These are phyloP conservation scores for Calonectria multiphialidica DNA, from an alignment of 2,329 filamentous ascomycete species.

Conservation along the genomic window DNA sequence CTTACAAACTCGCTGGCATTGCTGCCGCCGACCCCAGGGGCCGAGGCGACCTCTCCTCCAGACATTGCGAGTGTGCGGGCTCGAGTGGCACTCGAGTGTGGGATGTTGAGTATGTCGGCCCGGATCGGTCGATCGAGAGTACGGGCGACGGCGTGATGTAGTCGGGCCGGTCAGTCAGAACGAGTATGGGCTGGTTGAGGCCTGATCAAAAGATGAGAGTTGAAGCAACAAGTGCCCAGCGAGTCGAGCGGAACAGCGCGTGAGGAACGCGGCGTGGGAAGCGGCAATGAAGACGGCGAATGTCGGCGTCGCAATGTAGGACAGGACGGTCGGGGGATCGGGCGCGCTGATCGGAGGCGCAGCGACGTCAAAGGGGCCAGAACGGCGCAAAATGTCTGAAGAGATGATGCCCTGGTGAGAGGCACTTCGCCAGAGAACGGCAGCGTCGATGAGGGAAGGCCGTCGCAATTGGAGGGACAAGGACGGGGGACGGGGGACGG, in stretches of 20 bases:
- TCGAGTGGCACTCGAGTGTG: background rate
- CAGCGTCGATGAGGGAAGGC: constrained; percentile 36
- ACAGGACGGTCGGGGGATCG: constrained; percentile 24
- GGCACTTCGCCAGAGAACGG: constrained; percentile 28
- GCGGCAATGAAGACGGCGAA: constrained; percentile 12
- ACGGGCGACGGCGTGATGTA: constrained; percentile 21
- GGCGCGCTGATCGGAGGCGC: constrained; percentile 16
- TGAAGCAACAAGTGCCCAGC: background rate
- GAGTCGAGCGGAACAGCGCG: constrained; percentile 7
- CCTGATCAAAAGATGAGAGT: constrained; percentile 12
- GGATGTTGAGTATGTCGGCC: constrained; percentile 9
- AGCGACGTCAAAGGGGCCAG: constrained; percentile 28
- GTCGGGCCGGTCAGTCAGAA: constrained; percentile 33
- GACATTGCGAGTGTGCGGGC: constrained; percentile 46
- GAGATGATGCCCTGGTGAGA: constrained; percentile 23
- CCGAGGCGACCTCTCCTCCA: constrained; percentile 46
- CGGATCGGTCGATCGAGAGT: constrained; percentile 8
- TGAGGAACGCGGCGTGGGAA: constrained; percentile 24
- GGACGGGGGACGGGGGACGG: constrained; percentile 30
- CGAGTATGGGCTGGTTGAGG: constrained; percentile 25
- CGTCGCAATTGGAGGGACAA: constrained; percentile 44
- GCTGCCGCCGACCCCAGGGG: constrained; percentile 65
- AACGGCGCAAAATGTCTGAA: constrained; percentile 28
- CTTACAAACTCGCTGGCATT: constrained; percentile 97
- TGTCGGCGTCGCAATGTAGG: constrained; percentile 21